Evolutionary conservation across 2,329 filamentous ascomycete species (phyloP).

Genomic region (Basipetospora chlamydospora): DNA sequence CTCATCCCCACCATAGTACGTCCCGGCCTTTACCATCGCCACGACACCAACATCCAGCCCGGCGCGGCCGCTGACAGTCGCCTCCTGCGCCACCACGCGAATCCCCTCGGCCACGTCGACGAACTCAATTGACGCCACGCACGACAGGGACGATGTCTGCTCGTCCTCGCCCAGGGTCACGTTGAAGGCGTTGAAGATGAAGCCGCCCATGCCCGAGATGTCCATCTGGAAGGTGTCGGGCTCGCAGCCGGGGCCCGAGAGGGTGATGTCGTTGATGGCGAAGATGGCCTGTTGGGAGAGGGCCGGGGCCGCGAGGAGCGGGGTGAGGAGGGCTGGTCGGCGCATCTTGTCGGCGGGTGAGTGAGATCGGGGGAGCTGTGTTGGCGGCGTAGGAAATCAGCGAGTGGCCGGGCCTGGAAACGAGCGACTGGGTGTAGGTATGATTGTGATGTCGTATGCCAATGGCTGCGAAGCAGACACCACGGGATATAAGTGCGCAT

Average conservation of each 20-base stretch:
- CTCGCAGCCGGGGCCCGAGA: not conserved
- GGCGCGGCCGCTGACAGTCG: not conserved
- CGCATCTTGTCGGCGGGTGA: too few relatives aligned
- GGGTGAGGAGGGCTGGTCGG: not conserved
- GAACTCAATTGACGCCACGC: not conserved
- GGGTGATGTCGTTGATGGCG: not conserved
- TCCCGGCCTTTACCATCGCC: not conserved
- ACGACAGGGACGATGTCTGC: not conserved
- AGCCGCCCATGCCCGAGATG: not conserved
- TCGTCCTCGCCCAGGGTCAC: not conserved
- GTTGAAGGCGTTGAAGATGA: conserved; percentile 2
- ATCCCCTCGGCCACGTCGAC: not conserved
- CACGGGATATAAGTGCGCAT: too few relatives aligned
- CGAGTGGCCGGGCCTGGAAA: too few relatives aligned
- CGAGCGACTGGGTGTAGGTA: too few relatives aligned
- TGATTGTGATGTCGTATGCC: too few relatives aligned
- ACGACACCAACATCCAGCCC: conserved; percentile 1
- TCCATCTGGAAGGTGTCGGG: not conserved
- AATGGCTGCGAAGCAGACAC: too few relatives aligned
- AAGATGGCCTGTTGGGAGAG: not conserved
- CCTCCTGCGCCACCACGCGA: not conserved
- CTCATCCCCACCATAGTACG: conserved; percentile 1
- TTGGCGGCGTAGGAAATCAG: too few relatives aligned
- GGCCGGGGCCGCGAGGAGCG: not conserved
- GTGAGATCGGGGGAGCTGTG: too few relatives aligned